Evolutionary conservation across 768 basidiomycete species (phyloP).

Genomic region (Russula sp.): DNA sequence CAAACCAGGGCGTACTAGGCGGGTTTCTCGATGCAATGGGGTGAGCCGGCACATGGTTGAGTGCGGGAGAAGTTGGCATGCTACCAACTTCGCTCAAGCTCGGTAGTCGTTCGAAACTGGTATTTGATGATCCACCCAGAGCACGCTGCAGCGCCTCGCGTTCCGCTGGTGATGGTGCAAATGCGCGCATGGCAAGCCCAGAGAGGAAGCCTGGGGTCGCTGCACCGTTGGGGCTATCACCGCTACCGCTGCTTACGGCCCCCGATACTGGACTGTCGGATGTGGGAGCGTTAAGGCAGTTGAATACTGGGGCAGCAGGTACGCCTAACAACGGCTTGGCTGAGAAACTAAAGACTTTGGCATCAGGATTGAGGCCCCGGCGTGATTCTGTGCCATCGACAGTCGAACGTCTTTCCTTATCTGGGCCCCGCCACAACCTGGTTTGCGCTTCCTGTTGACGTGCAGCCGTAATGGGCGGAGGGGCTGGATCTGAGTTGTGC

Average conservation of each 20-base stretch:
- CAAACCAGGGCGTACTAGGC: constrained; percentile 32
- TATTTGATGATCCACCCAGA: constrained; percentile 69
- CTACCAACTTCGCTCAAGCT: constrained; percentile 74
- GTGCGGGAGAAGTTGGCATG: constrained; percentile 66
- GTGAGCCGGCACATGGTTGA: constrained; percentile 41
- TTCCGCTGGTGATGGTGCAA: constrained; percentile 85
- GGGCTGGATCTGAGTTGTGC: constrained; percentile 32
- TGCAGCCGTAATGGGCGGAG: constrained; percentile 26
- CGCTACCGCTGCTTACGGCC: not conserved
- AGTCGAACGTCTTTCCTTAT: constrained; percentile 24
- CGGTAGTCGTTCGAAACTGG: constrained; percentile 73
- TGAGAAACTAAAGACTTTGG: constrained; percentile 72
- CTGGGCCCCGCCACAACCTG: constrained; percentile 18
- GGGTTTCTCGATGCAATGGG: constrained; percentile 1
- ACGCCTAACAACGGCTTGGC: constrained; percentile 30
- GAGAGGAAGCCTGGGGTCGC: constrained; percentile 35
- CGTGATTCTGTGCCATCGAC: constrained; percentile 43
- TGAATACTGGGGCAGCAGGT: constrained; percentile 28
- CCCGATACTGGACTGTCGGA: constrained; percentile 4
- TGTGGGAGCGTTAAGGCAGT: constrained; percentile 29
- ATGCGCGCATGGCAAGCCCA: constrained; percentile 61
- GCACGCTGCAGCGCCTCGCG: constrained; percentile 79
- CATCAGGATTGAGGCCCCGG: constrained; percentile 79
- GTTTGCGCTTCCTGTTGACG: constrained; percentile 24
- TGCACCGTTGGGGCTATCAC: not conserved